Evolutionary conservation across 805 yeast species (phyloP), one percentile per base, ranked within the genome.

Genomic region (Teunomyces stri): DNA sequence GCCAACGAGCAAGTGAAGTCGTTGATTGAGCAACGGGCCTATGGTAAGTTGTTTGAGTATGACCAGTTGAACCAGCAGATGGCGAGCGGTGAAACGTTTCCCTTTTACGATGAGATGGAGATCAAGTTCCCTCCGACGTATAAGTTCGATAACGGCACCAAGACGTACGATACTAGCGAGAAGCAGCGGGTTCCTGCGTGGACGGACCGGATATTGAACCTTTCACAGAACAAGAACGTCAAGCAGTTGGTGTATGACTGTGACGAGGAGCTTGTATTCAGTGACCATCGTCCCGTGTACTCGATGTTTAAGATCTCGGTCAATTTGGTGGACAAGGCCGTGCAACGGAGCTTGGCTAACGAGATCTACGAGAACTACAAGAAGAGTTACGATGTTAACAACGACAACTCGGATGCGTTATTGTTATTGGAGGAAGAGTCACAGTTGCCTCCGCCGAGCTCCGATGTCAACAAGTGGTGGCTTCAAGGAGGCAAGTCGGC

Each of bases 141-240:
- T 69, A 92, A 92, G 61, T 92, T 81, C 65, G 96, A 92, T 62
- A 85, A 86, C 51, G 94, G 92, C 3, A 85, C 96, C 0, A 76
- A 80, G 42, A 70, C 65, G 15, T 94, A 91, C 62, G 98, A 92
- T 63, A 76, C 95, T 1, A 85, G 96, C 9, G 99, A 92, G 56
- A 92, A 92, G 62, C 92, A 85, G 52, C 77, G 99, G 56, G 84
- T 88, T 3, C 99, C 99, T 1, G 86, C 97, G 0, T 92, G 98
- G 97, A 92, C 98, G 0, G 99, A 92, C 65, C 74, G 99, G 6
- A 83, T 92, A 33, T 65, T 91, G 42, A 84, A 82, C 58, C 56
- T 72, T 46, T 67, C 76, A 3, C 71, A 86, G 21, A 83, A 87
- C 12, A 75, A 78, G 30, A 72, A 77, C 9, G 62, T 91, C 47